A percentile compares a stretch with the other conserved stretches of the same genome.
Conservation (phyloP, 1,284 basidiomycete genomes). For the Erythrobasidium hasegawianum region DNA sequence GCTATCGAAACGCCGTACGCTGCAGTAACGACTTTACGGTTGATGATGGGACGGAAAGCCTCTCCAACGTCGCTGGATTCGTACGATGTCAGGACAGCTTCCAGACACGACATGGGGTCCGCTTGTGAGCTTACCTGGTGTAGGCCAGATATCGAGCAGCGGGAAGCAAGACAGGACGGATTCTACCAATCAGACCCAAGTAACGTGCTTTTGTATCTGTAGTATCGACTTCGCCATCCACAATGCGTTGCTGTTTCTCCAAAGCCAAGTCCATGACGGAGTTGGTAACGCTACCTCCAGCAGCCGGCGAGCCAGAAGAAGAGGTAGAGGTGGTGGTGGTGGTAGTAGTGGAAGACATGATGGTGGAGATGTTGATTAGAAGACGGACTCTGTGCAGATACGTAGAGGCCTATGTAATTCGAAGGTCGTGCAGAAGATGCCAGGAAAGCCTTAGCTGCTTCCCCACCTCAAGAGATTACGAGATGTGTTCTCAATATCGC, state of each 20-base stretch:
- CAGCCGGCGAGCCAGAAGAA: too few species aligned
- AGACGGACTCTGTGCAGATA: too few species aligned
- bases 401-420: too few species aligned
- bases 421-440: too few species aligned
- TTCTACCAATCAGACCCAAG: slow-evolving; percentile 34
- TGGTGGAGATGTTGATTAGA: too few species aligned
- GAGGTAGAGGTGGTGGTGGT: too few species aligned
- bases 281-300: slow-evolving; percentile 1
- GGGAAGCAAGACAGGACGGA: slow-evolving; percentile 38
- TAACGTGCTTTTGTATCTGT: slow-evolving; percentile 39
- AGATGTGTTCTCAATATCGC: too few species aligned
- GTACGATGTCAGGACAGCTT: not conserved
- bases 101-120: not conserved
- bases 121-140: slow-evolving; percentile 5
- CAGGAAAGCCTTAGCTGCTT: too few species aligned
- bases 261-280: slow-evolving; percentile 8
- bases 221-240: slow-evolving; percentile 33
- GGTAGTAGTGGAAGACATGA: too few species aligned
- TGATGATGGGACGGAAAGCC: slow-evolving; percentile 82
- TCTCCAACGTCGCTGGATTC: slow-evolving; percentile 82
- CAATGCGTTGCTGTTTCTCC: slow-evolving; percentile 1
- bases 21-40: slow-evolving; percentile 69
- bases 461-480: too few species aligned
- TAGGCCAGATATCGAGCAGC: slow-evolving; percentile 39
- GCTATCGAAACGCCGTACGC: slow-evolving; percentile 57